These are phyloP conservation scores for Globisporangium camurandrum DNA, from an alignment of 352 stramenopile genomes.

Conservation along the genomic window DNA sequence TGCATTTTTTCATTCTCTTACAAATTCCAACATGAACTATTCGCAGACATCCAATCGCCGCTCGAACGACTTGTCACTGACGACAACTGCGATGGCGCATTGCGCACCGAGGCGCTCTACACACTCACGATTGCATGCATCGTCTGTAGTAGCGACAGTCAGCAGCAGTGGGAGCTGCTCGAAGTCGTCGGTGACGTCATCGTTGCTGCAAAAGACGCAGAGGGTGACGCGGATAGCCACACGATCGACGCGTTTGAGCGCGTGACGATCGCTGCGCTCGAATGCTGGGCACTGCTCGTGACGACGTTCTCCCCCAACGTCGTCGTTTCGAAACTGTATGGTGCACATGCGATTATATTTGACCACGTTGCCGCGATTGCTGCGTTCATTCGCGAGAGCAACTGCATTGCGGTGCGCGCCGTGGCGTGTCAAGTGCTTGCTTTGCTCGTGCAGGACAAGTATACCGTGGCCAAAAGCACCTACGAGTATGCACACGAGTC, in stretches of 20 bases:
- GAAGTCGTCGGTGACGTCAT: slow-evolving; percentile 41
- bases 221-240: slow-evolving; percentile 38
- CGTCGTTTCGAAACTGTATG: slow-evolving; percentile 43
- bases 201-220: slow-evolving; percentile 32
- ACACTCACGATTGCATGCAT: slow-evolving; percentile 50
- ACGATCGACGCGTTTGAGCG: slow-evolving; percentile 31
- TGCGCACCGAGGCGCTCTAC: slow-evolving; percentile 48
- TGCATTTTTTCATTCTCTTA: background rate
- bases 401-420: slow-evolving; percentile 29
- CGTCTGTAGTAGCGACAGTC: slow-evolving; percentile 50
- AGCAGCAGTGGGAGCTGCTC: slow-evolving; percentile 49
- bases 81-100: slow-evolving; percentile 21
- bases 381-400: slow-evolving; percentile 39
- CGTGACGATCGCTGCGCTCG: slow-evolving; percentile 47
- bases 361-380: slow-evolving; percentile 46
- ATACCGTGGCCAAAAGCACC: slow-evolving; percentile 17
- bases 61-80: slow-evolving; percentile 43
- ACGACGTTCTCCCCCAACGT: slow-evolving; percentile 34
- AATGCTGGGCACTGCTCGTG: slow-evolving; percentile 59
- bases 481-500: slow-evolving; percentile 49
- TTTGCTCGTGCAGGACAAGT: slow-evolving; percentile 61
- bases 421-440: slow-evolving; percentile 48
- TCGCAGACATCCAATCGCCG: slow-evolving; percentile 22
- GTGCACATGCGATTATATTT: slow-evolving; percentile 35
- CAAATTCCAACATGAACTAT: background rate